These are phyloP conservation scores for Boechera stricta DNA, from an alignment of 345 rosid species.

Conservation along the genomic window DNA sequence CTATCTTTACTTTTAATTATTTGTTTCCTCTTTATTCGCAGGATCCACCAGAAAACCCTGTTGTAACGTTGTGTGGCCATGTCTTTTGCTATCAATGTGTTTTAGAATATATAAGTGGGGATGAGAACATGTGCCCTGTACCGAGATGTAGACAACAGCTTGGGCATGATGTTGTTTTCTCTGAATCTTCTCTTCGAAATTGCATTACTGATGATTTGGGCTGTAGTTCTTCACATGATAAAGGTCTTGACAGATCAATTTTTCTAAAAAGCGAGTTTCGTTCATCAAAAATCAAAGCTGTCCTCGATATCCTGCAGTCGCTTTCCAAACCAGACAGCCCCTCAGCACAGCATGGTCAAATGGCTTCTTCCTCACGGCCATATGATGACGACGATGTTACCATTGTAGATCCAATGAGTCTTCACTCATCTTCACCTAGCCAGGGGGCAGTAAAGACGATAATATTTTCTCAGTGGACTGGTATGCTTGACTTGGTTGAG, in stretches of 20 bases:
- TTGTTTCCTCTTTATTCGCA: constrained; percentile 48
- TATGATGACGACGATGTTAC: constrained; percentile 43
- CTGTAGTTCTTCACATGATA: constrained; percentile 50
- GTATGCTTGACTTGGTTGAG: constrained; percentile 90
- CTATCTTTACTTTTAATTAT: constrained; percentile 7
- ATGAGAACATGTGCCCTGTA: constrained; percentile 85
- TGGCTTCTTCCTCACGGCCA: constrained; percentile 45
- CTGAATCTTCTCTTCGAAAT: constrained; percentile 68
- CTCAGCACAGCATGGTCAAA: constrained; percentile 48
- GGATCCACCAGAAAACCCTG: constrained; percentile 96
- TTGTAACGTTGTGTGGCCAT: constrained; percentile 89
- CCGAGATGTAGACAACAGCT: constrained; percentile 72
- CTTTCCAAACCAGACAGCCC: constrained; percentile 48
- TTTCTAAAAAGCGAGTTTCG: constrained; percentile 53
- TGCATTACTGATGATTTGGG: constrained; percentile 53
- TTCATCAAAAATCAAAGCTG: constrained; percentile 84
- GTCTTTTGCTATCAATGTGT: constrained; percentile 94
- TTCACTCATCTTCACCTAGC: constrained; percentile 46
- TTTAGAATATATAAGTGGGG: constrained; percentile 71
- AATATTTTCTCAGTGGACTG: constrained; percentile 93
- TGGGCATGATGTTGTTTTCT: constrained; percentile 76
- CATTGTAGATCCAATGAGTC: constrained; percentile 50
- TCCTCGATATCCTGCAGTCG: constrained; percentile 71
- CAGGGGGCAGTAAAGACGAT: constrained; percentile 79
- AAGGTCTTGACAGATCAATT: constrained; percentile 49